Evolutionary conservation across 2,329 filamentous ascomycete species (phyloP).

Genomic region (Penicillium sp.): DNA sequence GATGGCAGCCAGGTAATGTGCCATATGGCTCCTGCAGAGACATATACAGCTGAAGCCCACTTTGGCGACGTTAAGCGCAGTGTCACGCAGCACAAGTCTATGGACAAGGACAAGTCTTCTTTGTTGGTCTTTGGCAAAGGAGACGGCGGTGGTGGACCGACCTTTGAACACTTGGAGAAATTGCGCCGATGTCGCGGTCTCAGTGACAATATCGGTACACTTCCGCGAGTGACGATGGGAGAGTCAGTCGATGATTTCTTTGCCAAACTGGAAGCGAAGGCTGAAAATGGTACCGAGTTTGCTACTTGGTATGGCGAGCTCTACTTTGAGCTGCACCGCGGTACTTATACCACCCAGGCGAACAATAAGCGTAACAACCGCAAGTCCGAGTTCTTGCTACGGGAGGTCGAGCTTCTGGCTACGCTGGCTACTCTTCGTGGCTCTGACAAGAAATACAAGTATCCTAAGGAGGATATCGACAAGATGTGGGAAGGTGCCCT

Average conservation of each 20-base stretch:
- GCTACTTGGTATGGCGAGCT: constrained; percentile 97
- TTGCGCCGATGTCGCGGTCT: constrained; percentile 86
- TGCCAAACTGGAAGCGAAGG: constrained; percentile 73
- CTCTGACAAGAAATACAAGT: constrained; percentile 64
- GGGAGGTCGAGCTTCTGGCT: constrained; percentile 81
- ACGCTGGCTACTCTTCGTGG: constrained; percentile 72
- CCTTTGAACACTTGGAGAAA: constrained; percentile 91
- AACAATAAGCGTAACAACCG: constrained; percentile 97
- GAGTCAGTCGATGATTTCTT: constrained; percentile 93
- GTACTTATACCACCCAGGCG: constrained; percentile 93
- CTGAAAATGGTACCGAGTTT: constrained; percentile 60
- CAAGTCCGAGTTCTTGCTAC: constrained; percentile 74
- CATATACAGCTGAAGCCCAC: constrained; percentile 89
- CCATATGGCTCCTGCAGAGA: constrained; percentile 94
- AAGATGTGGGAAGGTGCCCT: constrained; percentile 91
- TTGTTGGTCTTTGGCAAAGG: constrained; percentile 94
- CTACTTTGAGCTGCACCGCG: constrained; percentile 95
- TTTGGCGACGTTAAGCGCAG: constrained; percentile 92
- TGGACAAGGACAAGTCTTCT: constrained; percentile 87
- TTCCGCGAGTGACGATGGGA: constrained; percentile 85
- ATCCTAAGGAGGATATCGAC: constrained; percentile 91
- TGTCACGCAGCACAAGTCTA: constrained; percentile 85
- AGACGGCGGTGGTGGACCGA: constrained; percentile 91
- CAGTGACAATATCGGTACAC: constrained; percentile 73
- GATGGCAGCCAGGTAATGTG: constrained; percentile 96